Conservation (phyloP, 331 rosid genomes). For the Malus hybrid region DNA sequence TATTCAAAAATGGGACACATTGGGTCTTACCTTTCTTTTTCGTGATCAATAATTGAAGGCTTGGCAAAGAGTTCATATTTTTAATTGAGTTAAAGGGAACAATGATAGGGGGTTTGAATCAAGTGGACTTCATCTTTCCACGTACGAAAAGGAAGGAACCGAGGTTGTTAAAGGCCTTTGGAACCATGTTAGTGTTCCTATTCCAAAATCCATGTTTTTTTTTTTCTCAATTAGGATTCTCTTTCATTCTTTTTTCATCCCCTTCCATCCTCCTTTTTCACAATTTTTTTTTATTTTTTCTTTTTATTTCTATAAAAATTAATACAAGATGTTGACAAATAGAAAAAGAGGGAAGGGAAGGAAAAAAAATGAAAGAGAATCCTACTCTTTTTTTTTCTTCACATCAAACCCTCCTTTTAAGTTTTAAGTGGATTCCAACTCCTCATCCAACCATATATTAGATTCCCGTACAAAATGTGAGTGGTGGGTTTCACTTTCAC, state of each 20-base stretch:
- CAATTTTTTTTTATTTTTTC: too few relatives aligned
- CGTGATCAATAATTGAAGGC: constrained; percentile 65
- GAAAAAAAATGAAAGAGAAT: too few relatives aligned
- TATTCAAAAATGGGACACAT: too few relatives aligned
- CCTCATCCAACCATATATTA: constrained; percentile 75
- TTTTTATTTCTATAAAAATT: too few relatives aligned
- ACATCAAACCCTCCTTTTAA: constrained; percentile 51
- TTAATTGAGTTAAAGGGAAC: neutral
- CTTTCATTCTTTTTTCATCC: too few relatives aligned
- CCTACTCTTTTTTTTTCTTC: constrained; percentile 5
- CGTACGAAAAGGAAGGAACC: constrained; percentile 51
- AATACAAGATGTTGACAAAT: too few relatives aligned
- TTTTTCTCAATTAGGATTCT: neutral
- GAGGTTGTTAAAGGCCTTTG: constrained; percentile 50
- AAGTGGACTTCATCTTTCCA: constrained; percentile 87
- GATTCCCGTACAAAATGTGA: constrained; percentile 35
- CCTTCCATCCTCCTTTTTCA: fast-evolving
- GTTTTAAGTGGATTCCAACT: constrained; percentile 81
- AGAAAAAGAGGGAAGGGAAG: fast-evolving
- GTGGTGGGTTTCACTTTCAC: constrained; percentile 53
- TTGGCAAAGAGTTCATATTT: constrained; percentile 25
- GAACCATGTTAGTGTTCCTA: constrained; percentile 60
- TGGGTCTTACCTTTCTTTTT: neutral
- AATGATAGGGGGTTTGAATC: neutral
- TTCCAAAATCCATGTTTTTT: constrained; percentile 44